Evolutionary conservation across 2,329 filamentous ascomycete genomes (phyloP).

Genomic region (Trichophyton benhamiae): DNA sequence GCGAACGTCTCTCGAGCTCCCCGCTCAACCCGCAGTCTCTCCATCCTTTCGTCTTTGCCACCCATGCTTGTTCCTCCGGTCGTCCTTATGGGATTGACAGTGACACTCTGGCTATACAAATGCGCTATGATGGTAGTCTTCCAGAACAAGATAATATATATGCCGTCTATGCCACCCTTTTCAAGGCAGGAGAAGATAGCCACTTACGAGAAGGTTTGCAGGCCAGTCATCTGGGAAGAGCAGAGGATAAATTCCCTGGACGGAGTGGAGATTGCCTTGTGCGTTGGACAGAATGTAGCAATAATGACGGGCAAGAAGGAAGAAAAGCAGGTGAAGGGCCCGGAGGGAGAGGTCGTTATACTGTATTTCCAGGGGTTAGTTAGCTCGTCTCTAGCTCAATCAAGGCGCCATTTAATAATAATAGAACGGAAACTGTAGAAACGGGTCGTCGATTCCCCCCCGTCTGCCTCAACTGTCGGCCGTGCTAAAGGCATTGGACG

Average conservation of each 20-base stretch:
- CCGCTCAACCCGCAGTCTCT: not conserved
- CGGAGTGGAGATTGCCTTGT: constrained; percentile 52
- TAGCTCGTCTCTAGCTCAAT: not conserved
- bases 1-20: not conserved
- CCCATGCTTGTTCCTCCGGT: constrained; percentile 50
- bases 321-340: not conserved
- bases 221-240: constrained; percentile 55
- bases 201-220: constrained; percentile 49
- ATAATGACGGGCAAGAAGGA: not conserved
- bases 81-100: constrained; percentile 53
- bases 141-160: constrained; percentile 74
- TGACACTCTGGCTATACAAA: constrained; percentile 51
- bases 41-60: constrained; percentile 23
- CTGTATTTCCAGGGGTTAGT: constrained; percentile 39
- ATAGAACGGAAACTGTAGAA: constrained; percentile 15
- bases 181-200: constrained; percentile 54
- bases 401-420: not conserved
- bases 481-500: constrained; percentile 24
- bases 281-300: constrained; percentile 31
- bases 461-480: constrained; percentile 37
- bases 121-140: constrained; percentile 64
- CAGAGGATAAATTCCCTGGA: constrained; percentile 49
- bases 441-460: constrained; percentile 36
- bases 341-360: constrained; percentile 23
- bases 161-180: constrained; percentile 62